phyloP scores from a whole-genome alignment of 441 rosid species.

The Kokia cookei region DNA sequence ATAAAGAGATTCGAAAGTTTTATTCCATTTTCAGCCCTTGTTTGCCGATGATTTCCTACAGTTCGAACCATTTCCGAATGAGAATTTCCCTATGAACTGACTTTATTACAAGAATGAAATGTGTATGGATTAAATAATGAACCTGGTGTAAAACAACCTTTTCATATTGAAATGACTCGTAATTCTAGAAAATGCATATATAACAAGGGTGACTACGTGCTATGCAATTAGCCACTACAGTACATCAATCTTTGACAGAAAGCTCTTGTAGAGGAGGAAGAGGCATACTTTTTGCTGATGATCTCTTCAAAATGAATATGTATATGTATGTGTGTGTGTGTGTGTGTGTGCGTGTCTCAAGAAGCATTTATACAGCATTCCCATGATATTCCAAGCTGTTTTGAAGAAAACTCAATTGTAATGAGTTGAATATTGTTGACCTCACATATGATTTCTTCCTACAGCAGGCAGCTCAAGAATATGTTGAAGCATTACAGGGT shows the following conservation, averaged over 20 bases:
- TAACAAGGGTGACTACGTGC: too few relatives aligned
- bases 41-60: too few relatives aligned
- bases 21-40: too few relatives aligned
- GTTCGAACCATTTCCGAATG: not conserved
- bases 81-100: not conserved
- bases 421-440: too few relatives aligned
- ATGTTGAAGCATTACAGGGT: not conserved
- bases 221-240: too few relatives aligned
- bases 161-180: not conserved
- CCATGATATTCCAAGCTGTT: too few relatives aligned
- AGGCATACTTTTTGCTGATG: too few relatives aligned
- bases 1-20: conserved; percentile 10
- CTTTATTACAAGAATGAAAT: not conserved
- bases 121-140: not conserved
- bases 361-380: too few relatives aligned
- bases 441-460: not conserved
- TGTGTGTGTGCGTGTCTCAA: too few relatives aligned
- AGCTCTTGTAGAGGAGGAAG: not conserved
- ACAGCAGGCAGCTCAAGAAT: too few relatives aligned
- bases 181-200: not conserved
- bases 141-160: not conserved
- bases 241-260: not conserved
- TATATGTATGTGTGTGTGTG: fast-evolving
- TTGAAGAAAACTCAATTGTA: too few relatives aligned
- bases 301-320: too few relatives aligned